Evolutionary conservation across 805 yeast genomes (phyloP).

Genomic region (Kuraishia borneana): DNA sequence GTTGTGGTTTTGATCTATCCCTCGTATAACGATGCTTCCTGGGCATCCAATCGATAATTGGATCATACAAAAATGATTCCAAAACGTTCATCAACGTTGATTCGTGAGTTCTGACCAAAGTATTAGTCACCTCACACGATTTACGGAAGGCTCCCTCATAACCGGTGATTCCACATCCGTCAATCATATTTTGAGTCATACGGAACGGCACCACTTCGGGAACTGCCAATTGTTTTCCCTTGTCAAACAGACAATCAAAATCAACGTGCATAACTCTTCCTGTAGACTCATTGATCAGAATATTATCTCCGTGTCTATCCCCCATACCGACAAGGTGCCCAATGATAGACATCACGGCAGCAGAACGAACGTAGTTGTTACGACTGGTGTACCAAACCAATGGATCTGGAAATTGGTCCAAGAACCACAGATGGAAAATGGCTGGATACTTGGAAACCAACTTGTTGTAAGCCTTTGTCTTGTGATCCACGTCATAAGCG

Average conservation of each 20-base stretch:
- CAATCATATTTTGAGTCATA: conserved; percentile 76
- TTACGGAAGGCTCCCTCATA: conserved; percentile 84
- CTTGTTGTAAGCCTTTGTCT: conserved; percentile 23
- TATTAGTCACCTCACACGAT: conserved; percentile 75
- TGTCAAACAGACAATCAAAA: conserved; percentile 92
- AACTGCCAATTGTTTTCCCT: conserved; percentile 55
- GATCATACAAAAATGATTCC: conserved; percentile 89
- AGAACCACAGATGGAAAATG: conserved; percentile 77
- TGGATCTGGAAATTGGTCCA: conserved; percentile 84
- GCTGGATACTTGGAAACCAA: conserved; percentile 39
- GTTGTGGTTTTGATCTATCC: conserved; percentile 28
- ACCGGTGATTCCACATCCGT: conserved; percentile 77
- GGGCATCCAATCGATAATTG: conserved; percentile 68
- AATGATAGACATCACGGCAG: conserved; percentile 96
- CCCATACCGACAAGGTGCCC: conserved; percentile 93
- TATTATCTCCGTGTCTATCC: conserved; percentile 92
- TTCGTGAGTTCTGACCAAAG: conserved; percentile 65
- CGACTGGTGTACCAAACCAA: conserved; percentile 77
- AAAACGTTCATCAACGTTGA: conserved; percentile 79
- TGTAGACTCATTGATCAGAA: conserved; percentile 56
- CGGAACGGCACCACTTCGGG: conserved; percentile 96
- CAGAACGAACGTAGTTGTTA: conserved; percentile 60
- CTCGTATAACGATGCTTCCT: conserved; percentile 10
- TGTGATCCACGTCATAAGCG: conserved; percentile 16
- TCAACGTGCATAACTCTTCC: conserved; percentile 91